phyloP scores from a whole-genome alignment of 192 early-diverging fungal species.

The Backusella westeae region DNA sequence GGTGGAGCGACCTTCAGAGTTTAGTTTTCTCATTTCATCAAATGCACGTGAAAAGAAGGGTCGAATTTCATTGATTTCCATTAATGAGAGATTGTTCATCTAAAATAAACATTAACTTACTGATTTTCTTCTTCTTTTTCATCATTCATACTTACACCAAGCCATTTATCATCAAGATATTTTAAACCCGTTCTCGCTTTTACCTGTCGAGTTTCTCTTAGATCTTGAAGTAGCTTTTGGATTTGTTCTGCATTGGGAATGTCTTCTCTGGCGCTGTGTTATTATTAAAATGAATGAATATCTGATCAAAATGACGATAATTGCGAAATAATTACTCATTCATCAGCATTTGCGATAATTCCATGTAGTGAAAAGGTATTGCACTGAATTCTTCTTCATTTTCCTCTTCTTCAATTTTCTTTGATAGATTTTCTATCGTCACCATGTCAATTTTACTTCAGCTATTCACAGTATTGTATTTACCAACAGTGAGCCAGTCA shows the following conservation, averaged over 20 bases:
- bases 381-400: slow-evolving; percentile 55
- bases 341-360: slow-evolving; percentile 76
- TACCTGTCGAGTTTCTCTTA: slow-evolving; percentile 78
- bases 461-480: background rate
- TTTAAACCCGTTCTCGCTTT: slow-evolving; percentile 75
- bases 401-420: slow-evolving; percentile 69
- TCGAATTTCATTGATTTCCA: slow-evolving; percentile 94
- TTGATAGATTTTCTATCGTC: slow-evolving; percentile 55
- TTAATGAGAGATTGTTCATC: slow-evolving; percentile 81
- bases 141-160: slow-evolving; percentile 53
- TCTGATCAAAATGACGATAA: background rate
- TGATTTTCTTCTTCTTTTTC: background rate
- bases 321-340: slow-evolving; percentile 51
- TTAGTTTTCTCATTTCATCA: slow-evolving; percentile 62
- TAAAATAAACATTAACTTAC: slow-evolving; percentile 20
- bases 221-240: slow-evolving; percentile 75
- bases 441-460: background rate
- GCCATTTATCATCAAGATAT: slow-evolving; percentile 60
- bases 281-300: background rate
- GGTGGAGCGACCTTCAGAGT: background rate
- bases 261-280: slow-evolving; percentile 75
- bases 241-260: slow-evolving; percentile 71
- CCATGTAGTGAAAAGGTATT: slow-evolving; percentile 81
- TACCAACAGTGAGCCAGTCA: slow-evolving; percentile 77
- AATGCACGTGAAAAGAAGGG: slow-evolving; percentile 85